Conservation (phyloP, 495 filamentous ascomycete genomes). For the Tuber indicum region DNA sequence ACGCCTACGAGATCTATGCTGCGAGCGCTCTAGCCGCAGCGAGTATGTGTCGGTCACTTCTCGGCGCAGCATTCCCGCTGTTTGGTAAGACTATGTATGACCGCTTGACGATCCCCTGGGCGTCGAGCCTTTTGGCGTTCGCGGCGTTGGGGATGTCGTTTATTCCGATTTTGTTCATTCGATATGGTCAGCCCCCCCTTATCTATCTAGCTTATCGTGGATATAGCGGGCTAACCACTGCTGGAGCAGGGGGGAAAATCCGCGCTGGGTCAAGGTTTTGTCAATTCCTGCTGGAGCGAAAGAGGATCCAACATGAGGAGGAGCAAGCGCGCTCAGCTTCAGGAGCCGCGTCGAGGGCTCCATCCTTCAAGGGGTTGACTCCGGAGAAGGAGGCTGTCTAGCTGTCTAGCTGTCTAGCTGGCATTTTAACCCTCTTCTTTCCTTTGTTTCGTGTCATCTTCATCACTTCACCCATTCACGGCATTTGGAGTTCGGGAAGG, state of each 20-base stretch:
- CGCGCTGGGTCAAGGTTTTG: slow-evolving; percentile 36
- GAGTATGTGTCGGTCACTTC: slow-evolving; percentile 53
- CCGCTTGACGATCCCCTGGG: slow-evolving; percentile 30
- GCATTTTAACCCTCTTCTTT: background rate
- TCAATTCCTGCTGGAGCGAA: slow-evolving; percentile 37
- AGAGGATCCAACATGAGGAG: slow-evolving; percentile 24
- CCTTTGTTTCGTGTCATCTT: background rate
- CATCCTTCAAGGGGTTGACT: background rate
- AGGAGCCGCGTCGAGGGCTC: background rate
- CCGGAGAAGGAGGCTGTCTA: background rate
- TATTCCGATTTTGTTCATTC: slow-evolving; percentile 38
- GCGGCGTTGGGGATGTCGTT: slow-evolving; percentile 28
- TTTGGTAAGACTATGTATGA: slow-evolving; percentile 35
- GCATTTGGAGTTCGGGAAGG: background rate
- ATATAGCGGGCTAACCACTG: background rate
- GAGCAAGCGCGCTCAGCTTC: slow-evolving; percentile 17
- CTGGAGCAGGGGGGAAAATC: slow-evolving; percentile 28
- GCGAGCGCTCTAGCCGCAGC: slow-evolving; percentile 64
- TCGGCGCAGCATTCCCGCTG: slow-evolving; percentile 57
- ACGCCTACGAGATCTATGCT: slow-evolving; percentile 68
- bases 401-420: background rate
- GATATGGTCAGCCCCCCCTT: slow-evolving; percentile 25
- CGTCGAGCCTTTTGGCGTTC: slow-evolving; percentile 37
- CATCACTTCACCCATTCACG: background rate
- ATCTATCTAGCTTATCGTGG: background rate